A percentile compares a stretch with the other conserved stretches of the same genome.
Evolutionary conservation across 2,329 filamentous ascomycete species (phyloP).

Genomic region (Leptographium lundbergii): DNA sequence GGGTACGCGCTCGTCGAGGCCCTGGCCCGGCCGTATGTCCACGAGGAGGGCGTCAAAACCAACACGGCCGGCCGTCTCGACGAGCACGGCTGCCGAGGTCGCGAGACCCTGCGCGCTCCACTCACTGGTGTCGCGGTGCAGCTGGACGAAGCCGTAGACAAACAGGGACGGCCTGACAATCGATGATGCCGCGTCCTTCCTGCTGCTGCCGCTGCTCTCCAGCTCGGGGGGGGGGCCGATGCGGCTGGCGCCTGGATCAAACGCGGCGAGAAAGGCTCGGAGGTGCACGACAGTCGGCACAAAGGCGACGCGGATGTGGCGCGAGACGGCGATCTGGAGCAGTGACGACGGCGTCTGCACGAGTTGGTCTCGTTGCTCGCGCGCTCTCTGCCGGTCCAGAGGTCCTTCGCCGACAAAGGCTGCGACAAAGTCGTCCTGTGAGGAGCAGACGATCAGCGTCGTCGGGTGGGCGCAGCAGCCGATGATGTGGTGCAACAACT

Average conservation of each 20-base stretch:
- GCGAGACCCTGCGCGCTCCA: slow-evolving; percentile 65
- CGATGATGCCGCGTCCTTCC: background rate
- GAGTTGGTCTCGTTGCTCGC: slow-evolving; percentile 14
- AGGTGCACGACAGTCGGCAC: slow-evolving; percentile 64
- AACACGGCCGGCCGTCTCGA: slow-evolving; percentile 43
- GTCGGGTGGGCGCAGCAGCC: slow-evolving; percentile 41
- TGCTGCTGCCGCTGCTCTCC: slow-evolving; percentile 1
- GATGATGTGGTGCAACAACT: slow-evolving; percentile 55
- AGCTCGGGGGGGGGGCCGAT: slow-evolving; percentile 24
- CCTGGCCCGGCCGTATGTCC: background rate
- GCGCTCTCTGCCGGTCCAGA: background rate
- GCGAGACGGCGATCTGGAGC: slow-evolving; percentile 53
- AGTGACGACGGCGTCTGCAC: slow-evolving; percentile 50
- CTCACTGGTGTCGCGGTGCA: slow-evolving; percentile 57
- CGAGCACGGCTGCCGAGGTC: slow-evolving; percentile 45
- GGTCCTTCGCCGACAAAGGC: slow-evolving; percentile 35
- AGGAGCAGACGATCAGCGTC: slow-evolving; percentile 59
- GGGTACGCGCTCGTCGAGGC: slow-evolving; percentile 24
- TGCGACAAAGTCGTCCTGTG: slow-evolving; percentile 50
- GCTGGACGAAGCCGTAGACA: slow-evolving; percentile 50
- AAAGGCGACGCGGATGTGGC: slow-evolving; percentile 59
- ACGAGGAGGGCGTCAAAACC: slow-evolving; percentile 31
- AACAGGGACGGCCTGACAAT: slow-evolving; percentile 33
- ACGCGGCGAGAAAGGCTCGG: slow-evolving; percentile 58
- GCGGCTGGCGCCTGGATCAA: slow-evolving; percentile 25